phyloP scores from a whole-genome alignment of 78 protist genomes.

The Andalucia godoyi region DNA sequence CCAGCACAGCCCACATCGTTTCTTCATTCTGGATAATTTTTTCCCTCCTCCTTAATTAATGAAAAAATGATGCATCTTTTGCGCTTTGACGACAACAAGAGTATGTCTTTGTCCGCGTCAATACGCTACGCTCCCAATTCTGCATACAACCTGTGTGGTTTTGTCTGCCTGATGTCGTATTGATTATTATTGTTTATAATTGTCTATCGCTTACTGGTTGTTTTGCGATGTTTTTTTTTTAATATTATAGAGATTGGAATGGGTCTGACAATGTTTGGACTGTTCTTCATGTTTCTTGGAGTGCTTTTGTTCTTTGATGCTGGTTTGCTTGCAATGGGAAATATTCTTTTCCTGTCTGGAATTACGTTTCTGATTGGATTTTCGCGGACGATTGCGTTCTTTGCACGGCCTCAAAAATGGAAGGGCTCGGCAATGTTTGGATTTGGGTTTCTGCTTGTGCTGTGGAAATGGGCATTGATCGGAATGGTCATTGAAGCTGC shows the following conservation, averaged over 20 bases:
- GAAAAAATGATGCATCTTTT: no score
- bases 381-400: background rate
- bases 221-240: background rate
- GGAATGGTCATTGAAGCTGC: conserved; percentile 10
- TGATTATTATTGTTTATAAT: background rate
- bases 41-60: no score
- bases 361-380: background rate
- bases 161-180: no score
- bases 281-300: conserved; percentile 5
- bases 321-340: conserved; percentile 9
- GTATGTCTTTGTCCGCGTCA: no score
- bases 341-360: conserved; percentile 2
- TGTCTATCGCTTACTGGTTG: background rate
- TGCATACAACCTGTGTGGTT: no score
- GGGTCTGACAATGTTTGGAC: conserved; percentile 1
- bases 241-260: conserved; percentile 5
- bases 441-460: background rate
- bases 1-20: no score
- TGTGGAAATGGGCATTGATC: conserved; percentile 4
- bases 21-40: no score
- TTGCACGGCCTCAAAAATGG: background rate
- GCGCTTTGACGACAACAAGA: no score
- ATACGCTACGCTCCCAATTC: no score
- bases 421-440: background rate
- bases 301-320: conserved; percentile 3